Percentiles rank a stretch among this genome's conserved stretches.
These are phyloP conservation scores for Capronia coronata DNA, from an alignment of 2,329 filamentous ascomycete genomes.

Conservation along the genomic window DNA sequence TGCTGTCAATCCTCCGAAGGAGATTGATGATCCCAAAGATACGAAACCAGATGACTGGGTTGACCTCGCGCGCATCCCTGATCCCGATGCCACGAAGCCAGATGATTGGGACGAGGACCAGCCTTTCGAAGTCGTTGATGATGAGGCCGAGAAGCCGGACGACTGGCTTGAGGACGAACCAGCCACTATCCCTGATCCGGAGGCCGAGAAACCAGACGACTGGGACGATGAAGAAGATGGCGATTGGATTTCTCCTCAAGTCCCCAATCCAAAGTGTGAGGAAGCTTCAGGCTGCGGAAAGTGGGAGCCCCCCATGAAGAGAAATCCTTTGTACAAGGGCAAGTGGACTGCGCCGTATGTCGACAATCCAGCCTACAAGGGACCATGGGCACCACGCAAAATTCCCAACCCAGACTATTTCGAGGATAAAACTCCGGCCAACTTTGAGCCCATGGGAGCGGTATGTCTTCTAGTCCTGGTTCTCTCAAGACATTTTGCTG, in stretches of 20 bases:
- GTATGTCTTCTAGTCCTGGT: constrained; percentile 55
- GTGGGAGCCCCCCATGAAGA: constrained; percentile 86
- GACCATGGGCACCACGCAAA: constrained; percentile 87
- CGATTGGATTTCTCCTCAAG: constrained; percentile 85
- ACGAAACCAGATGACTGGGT: constrained; percentile 94
- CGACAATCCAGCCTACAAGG: constrained; percentile 98
- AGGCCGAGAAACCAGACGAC: constrained; percentile 95
- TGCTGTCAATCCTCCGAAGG: constrained; percentile 84
- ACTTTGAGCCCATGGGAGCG: constrained; percentile 97
- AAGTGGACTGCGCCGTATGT: constrained; percentile 91
- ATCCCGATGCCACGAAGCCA: constrained; percentile 91
- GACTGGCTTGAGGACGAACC: constrained; percentile 96
- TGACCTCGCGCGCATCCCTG: constrained; percentile 81
- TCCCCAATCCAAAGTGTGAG: constrained; percentile 92
- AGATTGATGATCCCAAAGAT: constrained; percentile 93
- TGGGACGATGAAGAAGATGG: constrained; percentile 99
- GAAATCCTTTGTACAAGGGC: constrained; percentile 97
- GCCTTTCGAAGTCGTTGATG: constrained; percentile 90
- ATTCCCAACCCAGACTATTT: constrained; percentile 94
- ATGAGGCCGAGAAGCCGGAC: constrained; percentile 81
- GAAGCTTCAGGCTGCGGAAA: constrained; percentile 89
- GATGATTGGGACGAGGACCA: constrained; percentile 99
- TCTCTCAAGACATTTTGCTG: too few relatives aligned
- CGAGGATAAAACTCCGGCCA: constrained; percentile 92
- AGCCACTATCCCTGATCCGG: constrained; percentile 75